Evolutionary conservation across 106 monocot genomes (phyloP), one percentile per base, ranked within the genome.

Genomic region (Allium fistulosum): DNA sequence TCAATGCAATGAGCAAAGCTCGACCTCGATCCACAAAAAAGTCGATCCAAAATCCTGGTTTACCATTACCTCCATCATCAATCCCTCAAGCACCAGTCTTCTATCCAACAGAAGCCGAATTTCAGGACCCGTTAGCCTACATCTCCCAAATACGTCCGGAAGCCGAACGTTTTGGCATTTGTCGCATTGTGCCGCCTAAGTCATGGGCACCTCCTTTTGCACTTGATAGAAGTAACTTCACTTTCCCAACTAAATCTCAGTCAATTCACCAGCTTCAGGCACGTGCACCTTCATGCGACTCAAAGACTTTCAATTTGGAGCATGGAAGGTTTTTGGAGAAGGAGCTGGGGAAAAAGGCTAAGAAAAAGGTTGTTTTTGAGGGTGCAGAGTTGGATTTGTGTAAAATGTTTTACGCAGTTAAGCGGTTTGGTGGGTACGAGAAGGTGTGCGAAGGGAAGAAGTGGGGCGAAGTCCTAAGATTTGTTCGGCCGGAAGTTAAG

Each of bases 111-210:
- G 83, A 78, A 48, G 82, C 76, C 9, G 92, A 92, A 37, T 92
- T 92, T 68, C 46, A n/a, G 51, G 74, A 85, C 49, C 92, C 88
- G 1, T 50, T 92, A n/a, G 73, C 52, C 0, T 92, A 64, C 69
- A 85, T 92, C 75, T 17, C 53, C 57, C 75, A 73, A 47, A 92
- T 92, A 64, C 82, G 92, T 0, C 88, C 85, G 2, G 65, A 74
- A 12, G 92, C 92, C 4, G 88, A 92, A 70, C 83, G 60, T 22
- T 88, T 80, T 53, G 88, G 92, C 37, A 85, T 92, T 62, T 92
- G 92, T 69, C 75, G 82, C 57, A 88, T 92, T 71, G 88, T 88
- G 5, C 92, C 88, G 7, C 92, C 92, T 17, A 62, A 70, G 51
- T 81, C 85, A 0, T 93, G 92, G 92, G 51, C 59, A 6, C 88